phyloP scores from a whole-genome alignment of 2,329 filamentous ascomycete species.

The Colletotrichum destructivum region DNA sequence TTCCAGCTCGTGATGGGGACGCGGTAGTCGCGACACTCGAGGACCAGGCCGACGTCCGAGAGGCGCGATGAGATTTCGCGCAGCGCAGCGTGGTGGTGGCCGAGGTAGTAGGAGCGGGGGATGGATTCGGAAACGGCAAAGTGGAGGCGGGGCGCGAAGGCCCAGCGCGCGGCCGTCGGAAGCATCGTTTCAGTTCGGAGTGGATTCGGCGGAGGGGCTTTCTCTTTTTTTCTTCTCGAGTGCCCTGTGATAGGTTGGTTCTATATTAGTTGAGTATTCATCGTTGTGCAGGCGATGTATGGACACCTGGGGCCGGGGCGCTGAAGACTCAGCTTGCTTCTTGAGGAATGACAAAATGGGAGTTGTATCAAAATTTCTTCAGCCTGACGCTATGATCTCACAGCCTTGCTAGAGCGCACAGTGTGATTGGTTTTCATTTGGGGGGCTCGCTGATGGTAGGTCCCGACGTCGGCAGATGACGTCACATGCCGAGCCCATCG shows the following conservation, averaged over 20 bases:
- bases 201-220: background rate
- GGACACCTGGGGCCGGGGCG: background rate
- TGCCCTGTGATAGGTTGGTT: conserved; percentile 16
- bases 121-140: conserved; percentile 83
- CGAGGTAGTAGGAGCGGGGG: conserved; percentile 92
- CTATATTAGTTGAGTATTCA: conserved; percentile 12
- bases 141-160: conserved; percentile 80
- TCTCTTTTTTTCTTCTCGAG: background rate
- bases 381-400: conserved; percentile 21
- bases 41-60: conserved; percentile 85
- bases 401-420: conserved; percentile 27
- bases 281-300: conserved; percentile 7
- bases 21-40: conserved; percentile 95
- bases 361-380: conserved; percentile 30
- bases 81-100: conserved; percentile 89
- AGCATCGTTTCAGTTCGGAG: conserved; percentile 25
- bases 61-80: conserved; percentile 87
- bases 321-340: background rate
- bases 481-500: conserved; percentile 16
- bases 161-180: conserved; percentile 43
- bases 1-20: conserved; percentile 92
- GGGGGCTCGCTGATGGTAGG: conserved; percentile 24
- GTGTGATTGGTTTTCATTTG: conserved; percentile 20
- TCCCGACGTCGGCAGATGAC: conserved; percentile 14
- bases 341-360: background rate